A percentile compares a stretch with the other conserved stretches of the same genome.
Evolutionary conservation across 2,329 filamentous ascomycete species (phyloP).

Genomic region (Emmonsia crescens): DNA sequence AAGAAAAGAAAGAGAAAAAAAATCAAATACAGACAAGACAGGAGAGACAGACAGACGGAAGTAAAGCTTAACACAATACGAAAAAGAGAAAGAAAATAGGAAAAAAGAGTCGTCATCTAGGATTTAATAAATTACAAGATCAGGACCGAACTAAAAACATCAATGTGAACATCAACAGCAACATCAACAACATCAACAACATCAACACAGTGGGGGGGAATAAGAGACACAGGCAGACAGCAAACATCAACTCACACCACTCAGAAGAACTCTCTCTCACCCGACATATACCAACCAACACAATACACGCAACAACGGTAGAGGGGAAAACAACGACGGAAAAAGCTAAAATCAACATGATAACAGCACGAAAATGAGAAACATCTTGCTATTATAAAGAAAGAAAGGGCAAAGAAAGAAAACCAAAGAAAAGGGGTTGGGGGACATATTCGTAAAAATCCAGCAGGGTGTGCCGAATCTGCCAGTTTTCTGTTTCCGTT

Average conservation of each 20-base stretch:
- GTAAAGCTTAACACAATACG: not conserved
- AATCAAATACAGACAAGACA: not conserved
- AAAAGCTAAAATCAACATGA: not conserved
- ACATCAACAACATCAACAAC: not conserved
- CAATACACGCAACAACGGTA: not conserved
- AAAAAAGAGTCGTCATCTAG: not conserved
- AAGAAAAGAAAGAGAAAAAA: slow-evolving; percentile 1
- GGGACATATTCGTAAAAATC: not conserved
- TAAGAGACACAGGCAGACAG: not conserved
- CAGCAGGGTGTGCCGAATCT: too few relatives aligned
- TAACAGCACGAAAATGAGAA: too few relatives aligned
- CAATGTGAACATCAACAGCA: not conserved
- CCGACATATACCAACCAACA: not conserved
- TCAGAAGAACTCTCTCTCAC: too few relatives aligned
- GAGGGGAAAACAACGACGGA: not conserved
- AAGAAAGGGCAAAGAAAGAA: not conserved
- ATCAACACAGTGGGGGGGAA: too few relatives aligned
- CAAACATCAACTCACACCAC: too few relatives aligned
- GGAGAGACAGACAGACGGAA: too few relatives aligned
- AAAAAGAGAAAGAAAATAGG: not conserved
- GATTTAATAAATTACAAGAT: not conserved
- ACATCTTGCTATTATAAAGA: not conserved
- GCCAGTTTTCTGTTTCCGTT: too few relatives aligned
- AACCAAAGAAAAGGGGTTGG: not conserved
- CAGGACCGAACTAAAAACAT: not conserved